phyloP scores from a whole-genome alignment of 345 rosid genomes.

The Corchorus olitorius region DNA sequence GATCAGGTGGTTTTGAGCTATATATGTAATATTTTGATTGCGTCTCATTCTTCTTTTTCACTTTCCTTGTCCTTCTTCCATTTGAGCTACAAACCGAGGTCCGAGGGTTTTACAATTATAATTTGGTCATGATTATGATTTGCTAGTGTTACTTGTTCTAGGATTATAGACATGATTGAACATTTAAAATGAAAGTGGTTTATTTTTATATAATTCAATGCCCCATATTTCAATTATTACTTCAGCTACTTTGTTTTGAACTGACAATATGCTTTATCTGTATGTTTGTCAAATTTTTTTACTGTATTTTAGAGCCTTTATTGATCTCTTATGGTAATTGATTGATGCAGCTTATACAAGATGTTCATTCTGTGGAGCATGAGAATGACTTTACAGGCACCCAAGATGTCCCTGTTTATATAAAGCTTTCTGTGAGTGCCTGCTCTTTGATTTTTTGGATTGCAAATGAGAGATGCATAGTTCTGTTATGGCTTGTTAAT shows the following conservation, averaged over 20 bases:
- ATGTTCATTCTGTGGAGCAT: slow-evolving; percentile 63
- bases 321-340: slow-evolving; percentile 22
- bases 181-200: not conserved
- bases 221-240: not conserved
- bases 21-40: not conserved
- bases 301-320: not conserved
- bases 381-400: slow-evolving; percentile 54
- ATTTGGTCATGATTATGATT: not conserved
- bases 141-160: not conserved
- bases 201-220: not conserved
- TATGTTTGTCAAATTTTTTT: slow-evolving; percentile 1
- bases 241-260: not conserved
- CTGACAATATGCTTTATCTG: not conserved
- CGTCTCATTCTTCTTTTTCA: not conserved
- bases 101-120: not conserved
- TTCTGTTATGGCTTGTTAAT: not conserved
- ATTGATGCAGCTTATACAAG: slow-evolving; percentile 74
- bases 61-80: not conserved
- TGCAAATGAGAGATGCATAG: not conserved
- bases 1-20: slow-evolving; percentile 57
- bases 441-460: slow-evolving; percentile 15
- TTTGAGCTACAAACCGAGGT: not conserved
- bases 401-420: slow-evolving; percentile 74
- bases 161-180: slow-evolving; percentile 1
- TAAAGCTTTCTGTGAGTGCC: slow-evolving; percentile 75